phyloP scores from a whole-genome alignment of 768 basidiomycete genomes.

The Russula sp. region DNA sequence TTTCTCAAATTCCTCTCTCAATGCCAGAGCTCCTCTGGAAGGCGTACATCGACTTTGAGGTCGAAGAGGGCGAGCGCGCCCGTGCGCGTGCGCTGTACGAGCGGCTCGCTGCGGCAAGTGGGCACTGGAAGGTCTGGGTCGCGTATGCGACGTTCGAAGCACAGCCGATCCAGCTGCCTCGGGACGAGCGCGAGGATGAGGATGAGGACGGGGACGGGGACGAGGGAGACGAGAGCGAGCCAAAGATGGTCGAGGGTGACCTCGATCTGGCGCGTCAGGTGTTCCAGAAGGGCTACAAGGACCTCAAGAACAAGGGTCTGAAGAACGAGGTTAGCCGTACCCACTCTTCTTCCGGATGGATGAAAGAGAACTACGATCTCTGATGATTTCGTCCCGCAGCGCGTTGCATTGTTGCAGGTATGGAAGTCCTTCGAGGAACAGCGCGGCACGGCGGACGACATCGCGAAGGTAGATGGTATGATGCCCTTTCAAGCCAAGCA shows the following conservation, averaged over 20 bases:
- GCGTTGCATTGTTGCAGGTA: conserved; percentile 83
- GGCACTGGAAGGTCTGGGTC: conserved; percentile 97
- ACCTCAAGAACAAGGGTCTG: conserved; percentile 69
- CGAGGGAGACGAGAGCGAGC: conserved; percentile 39
- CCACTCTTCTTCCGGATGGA: not conserved
- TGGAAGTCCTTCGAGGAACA: conserved; percentile 93
- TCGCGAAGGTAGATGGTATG: conserved; percentile 81
- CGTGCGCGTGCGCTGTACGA: conserved; percentile 82
- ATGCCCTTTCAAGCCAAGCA: conserved; percentile 88
- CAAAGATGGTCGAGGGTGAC: conserved; percentile 66
- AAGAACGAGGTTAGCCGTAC: conserved; percentile 72
- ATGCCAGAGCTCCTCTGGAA: conserved; percentile 96
- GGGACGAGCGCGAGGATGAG: conserved; percentile 62
- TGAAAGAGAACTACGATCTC: not conserved
- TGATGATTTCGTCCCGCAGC: conserved; percentile 38
- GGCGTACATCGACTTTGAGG: conserved; percentile 95
- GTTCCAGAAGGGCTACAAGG: conserved; percentile 83
- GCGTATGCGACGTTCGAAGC: conserved; percentile 91
- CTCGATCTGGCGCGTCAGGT: conserved; percentile 61
- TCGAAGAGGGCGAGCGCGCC: conserved; percentile 87
- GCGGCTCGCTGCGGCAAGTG: conserved; percentile 74
- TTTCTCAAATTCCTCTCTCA: conserved; percentile 74
- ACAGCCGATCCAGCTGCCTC: conserved; percentile 57
- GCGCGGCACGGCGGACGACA: conserved; percentile 64
- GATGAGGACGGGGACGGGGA: conserved; percentile 48